Percentiles rank a stretch among this genome's conserved stretches.
Conservation (phyloP, 139 green algal genomes). For the Closterium sp. region DNA sequence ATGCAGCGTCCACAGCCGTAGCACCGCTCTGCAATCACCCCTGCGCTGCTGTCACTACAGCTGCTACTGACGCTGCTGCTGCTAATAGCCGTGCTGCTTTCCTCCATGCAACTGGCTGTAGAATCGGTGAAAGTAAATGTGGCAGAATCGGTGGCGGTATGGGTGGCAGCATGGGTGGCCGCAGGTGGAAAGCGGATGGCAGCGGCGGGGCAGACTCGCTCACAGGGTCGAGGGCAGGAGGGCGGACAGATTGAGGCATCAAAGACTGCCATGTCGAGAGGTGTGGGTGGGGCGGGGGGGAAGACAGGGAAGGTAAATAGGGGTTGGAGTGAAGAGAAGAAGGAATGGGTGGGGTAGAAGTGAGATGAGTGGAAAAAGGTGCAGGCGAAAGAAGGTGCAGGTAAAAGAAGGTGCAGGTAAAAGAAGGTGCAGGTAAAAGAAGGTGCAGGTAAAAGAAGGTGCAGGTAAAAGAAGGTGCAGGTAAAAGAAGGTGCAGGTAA, state of each 20-base stretch:
- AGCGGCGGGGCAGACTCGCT: slow-evolving; percentile 46
- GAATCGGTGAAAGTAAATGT: too few relatives aligned
- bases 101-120: too few relatives aligned
- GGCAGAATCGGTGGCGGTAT: too few relatives aligned
- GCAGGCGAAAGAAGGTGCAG: too few relatives aligned
- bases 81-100: not conserved
- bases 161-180: not conserved
- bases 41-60: not conserved
- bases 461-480: too few relatives aligned
- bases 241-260: slow-evolving; percentile 32
- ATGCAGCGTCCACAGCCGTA: slow-evolving; percentile 51
- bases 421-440: too few relatives aligned
- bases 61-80: too few relatives aligned
- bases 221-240: slow-evolving; percentile 47
- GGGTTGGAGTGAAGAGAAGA: not conserved
- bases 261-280: too few relatives aligned
- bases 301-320: not conserved
- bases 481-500: too few relatives aligned
- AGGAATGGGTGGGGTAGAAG: not conserved
- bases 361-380: too few relatives aligned
- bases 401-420: too few relatives aligned
- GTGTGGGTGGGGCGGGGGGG: not conserved
- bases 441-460: too few relatives aligned
- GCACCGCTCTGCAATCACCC: slow-evolving; percentile 26
- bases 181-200: slow-evolving; percentile 42